Evolutionary conservation across 352 stramenopile genomes (phyloP).

Genomic region (Lagenidium sp.): DNA sequence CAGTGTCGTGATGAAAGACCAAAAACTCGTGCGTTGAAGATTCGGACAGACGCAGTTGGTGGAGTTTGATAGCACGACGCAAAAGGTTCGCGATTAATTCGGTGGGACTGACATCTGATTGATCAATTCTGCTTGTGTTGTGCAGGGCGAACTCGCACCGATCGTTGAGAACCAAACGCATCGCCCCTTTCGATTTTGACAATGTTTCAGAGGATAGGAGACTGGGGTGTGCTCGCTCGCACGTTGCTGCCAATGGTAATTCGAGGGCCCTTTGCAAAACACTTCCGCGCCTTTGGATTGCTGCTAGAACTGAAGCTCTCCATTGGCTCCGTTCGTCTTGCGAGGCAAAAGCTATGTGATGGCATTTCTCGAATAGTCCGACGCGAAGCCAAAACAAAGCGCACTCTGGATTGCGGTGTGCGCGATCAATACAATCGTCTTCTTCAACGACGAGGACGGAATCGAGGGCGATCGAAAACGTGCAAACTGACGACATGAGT

Average conservation of each 20-base stretch:
- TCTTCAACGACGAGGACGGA: constrained; percentile 17
- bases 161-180: constrained; percentile 39
- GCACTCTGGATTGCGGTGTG: not conserved
- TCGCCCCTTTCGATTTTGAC: constrained; percentile 10
- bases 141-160: constrained; percentile 19
- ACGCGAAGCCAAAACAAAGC: constrained; percentile 40
- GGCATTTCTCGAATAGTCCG: constrained; percentile 25
- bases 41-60: constrained; percentile 6
- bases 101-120: constrained; percentile 8
- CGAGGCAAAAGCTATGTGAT: constrained; percentile 37
- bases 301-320: not conserved
- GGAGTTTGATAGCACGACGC: constrained; percentile 11
- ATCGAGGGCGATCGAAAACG: constrained; percentile 22
- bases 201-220: constrained; percentile 3
- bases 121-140: no score
- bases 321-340: constrained; percentile 19
- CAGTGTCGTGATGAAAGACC: constrained; percentile 22
- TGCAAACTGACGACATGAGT: constrained; percentile 23
- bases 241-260: no score
- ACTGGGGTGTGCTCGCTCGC: no score
- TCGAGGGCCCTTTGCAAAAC: no score
- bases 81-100: constrained; percentile 9
- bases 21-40: constrained; percentile 26
- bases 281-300: no score
- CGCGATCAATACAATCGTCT: constrained; percentile 2